A percentile compares a stretch with the other conserved stretches of the same genome.
These are phyloP conservation scores for Daldinia bambusicola DNA, from an alignment of 495 filamentous ascomycete genomes.

Conservation along the genomic window DNA sequence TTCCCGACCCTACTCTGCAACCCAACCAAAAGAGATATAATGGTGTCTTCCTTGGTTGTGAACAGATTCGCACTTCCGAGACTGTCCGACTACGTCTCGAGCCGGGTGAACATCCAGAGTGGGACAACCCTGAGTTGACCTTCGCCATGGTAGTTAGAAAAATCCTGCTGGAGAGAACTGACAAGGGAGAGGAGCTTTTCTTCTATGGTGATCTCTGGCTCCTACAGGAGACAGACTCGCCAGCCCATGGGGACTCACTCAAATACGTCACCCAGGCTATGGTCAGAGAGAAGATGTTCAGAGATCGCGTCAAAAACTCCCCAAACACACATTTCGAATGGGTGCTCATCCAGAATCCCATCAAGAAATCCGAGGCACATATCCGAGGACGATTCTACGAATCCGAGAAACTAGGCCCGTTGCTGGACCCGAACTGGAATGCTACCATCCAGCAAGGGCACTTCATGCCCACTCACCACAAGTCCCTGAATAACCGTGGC, in stretches of 20 bases:
- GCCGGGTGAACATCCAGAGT: constrained; percentile 10
- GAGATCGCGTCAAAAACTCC: constrained; percentile 47
- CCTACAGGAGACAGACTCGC: constrained; percentile 34
- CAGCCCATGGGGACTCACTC: constrained; percentile 20
- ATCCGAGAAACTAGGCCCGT: constrained; percentile 49
- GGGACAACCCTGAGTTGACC: constrained; percentile 4
- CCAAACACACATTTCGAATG: constrained; percentile 48
- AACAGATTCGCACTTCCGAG: constrained; percentile 55
- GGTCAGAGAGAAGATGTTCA: constrained; percentile 48
- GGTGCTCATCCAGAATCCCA: constrained; percentile 37
- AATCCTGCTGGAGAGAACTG: constrained; percentile 25
- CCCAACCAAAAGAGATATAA: constrained; percentile 35
- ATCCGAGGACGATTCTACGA: constrained; percentile 59
- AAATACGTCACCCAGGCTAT: constrained; percentile 49
- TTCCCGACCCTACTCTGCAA: constrained; percentile 9
- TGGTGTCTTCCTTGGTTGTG: constrained; percentile 58
- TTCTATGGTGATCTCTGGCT: constrained; percentile 39
- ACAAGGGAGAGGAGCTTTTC: constrained; percentile 36
- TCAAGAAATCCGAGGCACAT: constrained; percentile 40
- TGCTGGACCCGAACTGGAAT: constrained; percentile 48
- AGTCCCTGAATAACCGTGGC: constrained; percentile 54
- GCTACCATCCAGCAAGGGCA: constrained; percentile 37
- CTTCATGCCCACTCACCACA: constrained; percentile 51
- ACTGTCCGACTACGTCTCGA: constrained; percentile 50
- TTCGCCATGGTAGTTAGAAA: constrained; percentile 52